These are phyloP conservation scores for Emmonsiellopsis sp. DNA, from an alignment of 2,329 filamentous ascomycete genomes.

Conservation along the genomic window DNA sequence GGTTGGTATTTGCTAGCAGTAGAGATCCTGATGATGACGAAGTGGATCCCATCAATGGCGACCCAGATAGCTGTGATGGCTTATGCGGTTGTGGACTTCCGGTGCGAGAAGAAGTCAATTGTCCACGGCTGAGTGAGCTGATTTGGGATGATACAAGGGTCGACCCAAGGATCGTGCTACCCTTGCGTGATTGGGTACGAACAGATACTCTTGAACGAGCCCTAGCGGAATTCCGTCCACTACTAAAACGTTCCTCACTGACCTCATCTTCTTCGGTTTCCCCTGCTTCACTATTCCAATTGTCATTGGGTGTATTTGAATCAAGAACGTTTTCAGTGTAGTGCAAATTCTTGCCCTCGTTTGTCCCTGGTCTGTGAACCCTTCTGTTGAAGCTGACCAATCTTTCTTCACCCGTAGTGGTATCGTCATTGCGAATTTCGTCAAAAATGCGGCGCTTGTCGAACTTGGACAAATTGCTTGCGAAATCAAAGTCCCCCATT, in stretches of 20 bases:
- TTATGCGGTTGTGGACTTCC: constrained; percentile 32
- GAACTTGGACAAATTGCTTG: constrained; percentile 81
- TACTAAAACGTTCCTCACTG: constrained; percentile 34
- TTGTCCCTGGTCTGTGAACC: constrained; percentile 52
- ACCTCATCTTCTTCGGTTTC: constrained; percentile 42
- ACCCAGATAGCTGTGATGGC: constrained; percentile 28
- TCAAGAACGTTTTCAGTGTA: constrained; percentile 87
- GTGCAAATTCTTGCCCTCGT: constrained; percentile 81
- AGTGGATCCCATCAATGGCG: constrained; percentile 29
- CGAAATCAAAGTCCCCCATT: constrained; percentile 90
- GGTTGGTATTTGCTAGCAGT: constrained; percentile 44
- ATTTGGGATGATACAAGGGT: constrained; percentile 25
- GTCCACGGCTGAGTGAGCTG: constrained; percentile 24
- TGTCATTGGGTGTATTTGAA: constrained; percentile 28
- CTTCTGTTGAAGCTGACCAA: constrained; percentile 78
- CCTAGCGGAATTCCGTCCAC: constrained; percentile 37
- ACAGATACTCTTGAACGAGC: constrained; percentile 29
- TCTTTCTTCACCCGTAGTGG: constrained; percentile 80
- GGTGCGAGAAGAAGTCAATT: constrained; percentile 27
- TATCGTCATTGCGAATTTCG: constrained; percentile 81
- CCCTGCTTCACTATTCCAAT: constrained; percentile 66
- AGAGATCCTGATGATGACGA: constrained; percentile 34
- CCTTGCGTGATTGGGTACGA: constrained; percentile 31
- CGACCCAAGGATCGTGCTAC: constrained; percentile 32
- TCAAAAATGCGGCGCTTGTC: constrained; percentile 89